phyloP scores from a whole-genome alignment of 1,284 basidiomycete species.

The Melanopsichium pennsylvanicum region DNA sequence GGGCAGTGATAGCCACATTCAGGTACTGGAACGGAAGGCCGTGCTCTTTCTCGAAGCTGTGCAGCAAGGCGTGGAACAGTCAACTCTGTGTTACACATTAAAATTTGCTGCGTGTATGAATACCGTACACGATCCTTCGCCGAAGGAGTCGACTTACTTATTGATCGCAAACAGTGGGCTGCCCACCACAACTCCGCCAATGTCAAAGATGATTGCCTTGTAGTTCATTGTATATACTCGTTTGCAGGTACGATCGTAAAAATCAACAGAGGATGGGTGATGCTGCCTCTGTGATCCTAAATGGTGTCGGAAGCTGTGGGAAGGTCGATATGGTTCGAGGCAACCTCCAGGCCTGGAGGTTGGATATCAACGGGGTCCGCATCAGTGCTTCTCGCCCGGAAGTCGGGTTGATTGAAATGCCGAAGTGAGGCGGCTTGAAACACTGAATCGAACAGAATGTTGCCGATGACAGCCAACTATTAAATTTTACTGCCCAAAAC shows the following conservation, averaged over 20 bases:
- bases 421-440: no score
- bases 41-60: slow-evolving; percentile 51
- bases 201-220: slow-evolving; percentile 63
- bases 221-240: slow-evolving; percentile 7
- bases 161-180: slow-evolving; percentile 63
- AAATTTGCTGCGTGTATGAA: no score
- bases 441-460: no score
- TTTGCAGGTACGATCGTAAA: not conserved
- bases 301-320: not conserved
- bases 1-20: slow-evolving; percentile 65
- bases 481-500: no score
- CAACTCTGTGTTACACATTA: no score
- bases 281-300: no score
- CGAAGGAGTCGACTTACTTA: slow-evolving; percentile 23
- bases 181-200: slow-evolving; percentile 65
- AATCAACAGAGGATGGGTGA: not conserved
- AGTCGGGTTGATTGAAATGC: slow-evolving; percentile 22
- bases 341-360: no score
- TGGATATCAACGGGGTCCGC: not conserved
- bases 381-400: slow-evolving; percentile 5
- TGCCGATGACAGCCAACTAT: no score
- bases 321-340: no score
- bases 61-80: no score
- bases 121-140: no score
- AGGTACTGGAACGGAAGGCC: slow-evolving; percentile 64